Conservation (phyloP, 345 rosid genomes). For the Populus davidiana region DNA sequence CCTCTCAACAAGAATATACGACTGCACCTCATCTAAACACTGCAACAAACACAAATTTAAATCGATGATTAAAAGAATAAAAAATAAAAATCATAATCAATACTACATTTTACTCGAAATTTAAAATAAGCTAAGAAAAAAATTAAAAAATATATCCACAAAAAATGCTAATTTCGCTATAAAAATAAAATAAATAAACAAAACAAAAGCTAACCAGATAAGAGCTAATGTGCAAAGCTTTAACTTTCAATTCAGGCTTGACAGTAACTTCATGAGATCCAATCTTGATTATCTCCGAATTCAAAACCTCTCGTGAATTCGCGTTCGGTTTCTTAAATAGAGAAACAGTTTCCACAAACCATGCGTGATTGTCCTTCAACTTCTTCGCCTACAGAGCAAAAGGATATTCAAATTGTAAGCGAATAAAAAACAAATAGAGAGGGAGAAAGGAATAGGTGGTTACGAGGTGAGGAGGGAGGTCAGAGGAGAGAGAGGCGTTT, state of each 20-base stretch:
- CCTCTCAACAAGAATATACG: conserved; percentile 80
- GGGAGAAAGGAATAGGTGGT: neutral
- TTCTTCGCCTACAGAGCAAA: conserved; percentile 51
- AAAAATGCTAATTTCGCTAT: too few species aligned
- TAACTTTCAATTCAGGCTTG: conserved; percentile 57
- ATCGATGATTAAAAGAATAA: neutral
- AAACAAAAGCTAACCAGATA: conserved; percentile 46
- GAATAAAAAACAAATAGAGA: neutral
- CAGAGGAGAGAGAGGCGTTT: conserved; percentile 49
- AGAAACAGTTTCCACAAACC: conserved; percentile 63
- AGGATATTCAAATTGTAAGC: neutral
- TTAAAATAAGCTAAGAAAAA: neutral
- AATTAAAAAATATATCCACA: neutral
- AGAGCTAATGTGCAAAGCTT: conserved; percentile 66
- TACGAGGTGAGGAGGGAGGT: conserved; percentile 57
- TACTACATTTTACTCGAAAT: neutral
- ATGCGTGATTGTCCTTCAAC: conserved; percentile 62
- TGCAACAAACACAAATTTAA: conserved; percentile 16
- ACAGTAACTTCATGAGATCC: conserved; percentile 57
- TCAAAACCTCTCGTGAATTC: conserved; percentile 73
- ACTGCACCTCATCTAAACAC: conserved; percentile 87
- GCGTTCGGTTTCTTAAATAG: conserved; percentile 57
- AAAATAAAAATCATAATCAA: neutral
- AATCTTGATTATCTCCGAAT: conserved; percentile 45
- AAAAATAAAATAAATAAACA: neutral